Evolutionary conservation across 345 rosid genomes (phyloP), one percentile per base, ranked within the genome.

Genomic region (Linum lewisii): DNA sequence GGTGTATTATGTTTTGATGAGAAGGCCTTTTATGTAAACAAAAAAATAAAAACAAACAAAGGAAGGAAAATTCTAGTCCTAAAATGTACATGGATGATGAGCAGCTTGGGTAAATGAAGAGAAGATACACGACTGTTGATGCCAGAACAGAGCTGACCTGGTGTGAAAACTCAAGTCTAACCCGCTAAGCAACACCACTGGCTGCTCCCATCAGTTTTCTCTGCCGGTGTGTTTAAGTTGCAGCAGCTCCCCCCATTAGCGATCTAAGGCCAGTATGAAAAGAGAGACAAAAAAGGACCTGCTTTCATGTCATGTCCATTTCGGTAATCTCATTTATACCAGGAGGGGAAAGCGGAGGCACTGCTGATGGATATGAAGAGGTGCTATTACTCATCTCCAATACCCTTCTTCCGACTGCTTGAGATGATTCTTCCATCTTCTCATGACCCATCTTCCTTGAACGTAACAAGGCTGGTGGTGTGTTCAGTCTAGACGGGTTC

Each of bases 321-420:
- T 42, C 47, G 18, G 13, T 42, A 34, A n/a, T 15, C 6, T 70
- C 60, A 62, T 72, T 63, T 24, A 54, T 60, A 29, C 63, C 70
- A 58, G 93, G 96, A 64, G 96, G 79, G 25, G 95, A 75, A 54
- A 75, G 68, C 3, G 90, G 96, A 53, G 90, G 85, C 47, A 82
- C 24, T 24, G 88, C 96, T 14, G 66, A 51, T 24, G 62, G 59
- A 52, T 67, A 60, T 53, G 62, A 55, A 58, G 50, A 21, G 2
- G 25, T 51, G 47, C 60, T 56, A 14, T 63, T 54, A 9, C 32
- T 21, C 25, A 72, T 54, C 49, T 79, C 80, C 89, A 84, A 74
- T 29, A 80, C 51, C 72, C 65, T 75, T 65, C 90, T 81, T 8
- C 69, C 71, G 23, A 73, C 72, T 58, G 65, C 83, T 70, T 77